Base-by-base conservation (phyloP, 23 red algal genomes). In the Chondrus crispus region DNA sequence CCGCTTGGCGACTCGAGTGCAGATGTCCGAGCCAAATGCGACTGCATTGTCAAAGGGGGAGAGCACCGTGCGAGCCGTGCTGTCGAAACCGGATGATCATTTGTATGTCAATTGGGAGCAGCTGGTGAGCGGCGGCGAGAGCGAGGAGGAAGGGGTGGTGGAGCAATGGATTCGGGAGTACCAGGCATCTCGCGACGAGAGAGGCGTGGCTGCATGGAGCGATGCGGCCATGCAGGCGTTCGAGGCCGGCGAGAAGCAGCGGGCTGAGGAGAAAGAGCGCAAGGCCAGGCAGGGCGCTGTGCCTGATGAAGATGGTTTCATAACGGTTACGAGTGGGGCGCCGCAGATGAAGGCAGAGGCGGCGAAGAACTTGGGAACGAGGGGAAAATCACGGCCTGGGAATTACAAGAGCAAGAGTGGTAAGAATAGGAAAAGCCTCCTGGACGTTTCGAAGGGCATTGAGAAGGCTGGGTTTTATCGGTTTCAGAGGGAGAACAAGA, bases 391-490 rank as follows among this genome's bases (percentile, higher is more conserved):
- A 32, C 26, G 60, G 0, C 26, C 26, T 9, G 60, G 60, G 35
- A 66, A 32, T n/a, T 66, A 66, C 18, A 66, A 66, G 60, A 66
- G 60, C 35, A 66, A 66, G 35, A 66, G 60, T 66, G 60, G 9
- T 9, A 66, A 32, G 18, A 79, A 71, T 19, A 49, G 87, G 16
- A 78, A 62, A 36, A 79, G 54, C 22, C 57, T 90, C 18, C 29
- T 90, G 36, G 87, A 90, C 29, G 32, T 69, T 2, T 33, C 53
- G n/a, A 90, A 80, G 40, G 87, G 87, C 33, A 79, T 90, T 63
- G 87, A 90, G 36, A 90, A 90, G 47, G 74, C 62, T 80, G 87
- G 87, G 6, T 90, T 90, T 72, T 90, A 90, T 50, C 62, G 87
- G 45, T 90, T 69, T 69, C 87, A 90, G 40, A 44, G 71, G 49